Percentiles rank a stretch among this genome's conserved stretches.
Evolutionary conservation across 768 basidiomycete species (phyloP).

Genomic region (Phallus indusiatus): DNA sequence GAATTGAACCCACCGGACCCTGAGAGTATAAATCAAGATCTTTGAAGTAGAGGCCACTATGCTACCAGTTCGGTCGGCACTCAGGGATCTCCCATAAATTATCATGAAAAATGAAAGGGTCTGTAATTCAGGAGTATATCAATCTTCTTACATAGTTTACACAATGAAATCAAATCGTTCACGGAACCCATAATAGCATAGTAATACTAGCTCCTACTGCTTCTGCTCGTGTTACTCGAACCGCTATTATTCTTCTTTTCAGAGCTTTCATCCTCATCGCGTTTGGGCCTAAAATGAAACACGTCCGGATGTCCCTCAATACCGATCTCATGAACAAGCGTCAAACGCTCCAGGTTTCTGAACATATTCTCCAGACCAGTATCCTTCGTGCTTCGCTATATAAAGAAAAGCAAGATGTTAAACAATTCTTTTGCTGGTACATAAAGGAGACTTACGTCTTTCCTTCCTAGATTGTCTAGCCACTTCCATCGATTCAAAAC

Average conservation of each 20-base stretch:
- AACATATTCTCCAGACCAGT: constrained; percentile 31
- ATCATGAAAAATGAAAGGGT: no score
- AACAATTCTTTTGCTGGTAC: background rate
- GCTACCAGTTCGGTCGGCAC: no score
- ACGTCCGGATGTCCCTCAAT: background rate
- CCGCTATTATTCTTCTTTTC: background rate
- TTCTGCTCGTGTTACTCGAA: background rate
- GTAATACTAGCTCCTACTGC: background rate
- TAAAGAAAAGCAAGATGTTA: background rate
- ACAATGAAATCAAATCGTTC: no score
- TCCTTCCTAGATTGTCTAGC: constrained; percentile 30
- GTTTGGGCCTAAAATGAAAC: background rate
- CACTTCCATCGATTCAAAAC: constrained; percentile 29
- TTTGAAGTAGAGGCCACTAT: no score
- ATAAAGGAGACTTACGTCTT: constrained; percentile 11
- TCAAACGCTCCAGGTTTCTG: constrained; percentile 28
- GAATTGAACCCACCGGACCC: no score
- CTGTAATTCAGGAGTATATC: no score
- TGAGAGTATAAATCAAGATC: no score
- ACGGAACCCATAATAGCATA: no score
- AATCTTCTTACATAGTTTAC: no score
- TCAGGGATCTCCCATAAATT: no score
- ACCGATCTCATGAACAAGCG: constrained; percentile 28
- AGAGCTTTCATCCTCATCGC: background rate
- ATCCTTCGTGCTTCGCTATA: constrained; percentile 25